phyloP scores from a whole-genome alignment of 306 rosid species.

The Rosa lucieae region DNA sequence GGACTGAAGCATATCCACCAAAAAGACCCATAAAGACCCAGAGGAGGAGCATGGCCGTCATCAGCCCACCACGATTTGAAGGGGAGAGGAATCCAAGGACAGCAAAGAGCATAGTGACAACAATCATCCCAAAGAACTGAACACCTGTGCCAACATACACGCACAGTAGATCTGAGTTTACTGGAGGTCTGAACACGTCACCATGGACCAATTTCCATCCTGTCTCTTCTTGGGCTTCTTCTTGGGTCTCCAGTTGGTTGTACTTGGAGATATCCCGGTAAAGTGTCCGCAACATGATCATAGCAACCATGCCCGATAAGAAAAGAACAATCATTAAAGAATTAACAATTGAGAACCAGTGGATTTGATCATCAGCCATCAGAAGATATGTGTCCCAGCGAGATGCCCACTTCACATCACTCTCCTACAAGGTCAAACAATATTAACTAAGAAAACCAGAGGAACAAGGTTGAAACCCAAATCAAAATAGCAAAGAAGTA shows the following conservation, averaged over 20 bases:
- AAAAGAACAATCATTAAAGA: conserved; percentile 90
- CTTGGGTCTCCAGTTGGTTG: conserved; percentile 86
- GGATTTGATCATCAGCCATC: conserved; percentile 96
- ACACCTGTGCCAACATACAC: conserved; percentile 91
- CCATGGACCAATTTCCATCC: conserved; percentile 93
- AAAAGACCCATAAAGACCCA: conserved; percentile 90
- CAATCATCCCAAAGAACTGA: conserved; percentile 87
- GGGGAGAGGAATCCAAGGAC: conserved; percentile 89
- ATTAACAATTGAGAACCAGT: conserved; percentile 91
- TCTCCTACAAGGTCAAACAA: conserved; percentile 52
- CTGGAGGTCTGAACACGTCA: conserved; percentile 82
- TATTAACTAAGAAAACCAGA: conserved; percentile 7
- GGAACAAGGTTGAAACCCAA: conserved; percentile 14
- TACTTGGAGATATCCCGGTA: conserved; percentile 95
- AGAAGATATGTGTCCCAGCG: conserved; percentile 97
- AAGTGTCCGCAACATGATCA: conserved; percentile 96
- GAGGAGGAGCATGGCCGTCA: conserved; percentile 88
- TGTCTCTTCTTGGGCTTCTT: conserved; percentile 93
- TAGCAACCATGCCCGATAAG: conserved; percentile 93
- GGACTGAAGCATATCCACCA: conserved; percentile 69
- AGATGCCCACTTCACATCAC: conserved; percentile 96
- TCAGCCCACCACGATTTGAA: conserved; percentile 86
- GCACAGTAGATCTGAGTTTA: conserved; percentile 70
- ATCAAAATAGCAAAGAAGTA: background rate
- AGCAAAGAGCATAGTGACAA: conserved; percentile 85